Evolutionary conservation across 176 grass and related monocot species (phyloP).

Genomic region (Zea mays): Zm-B73-REFERENCE-NAM-5.0 NC_050104.1:121092001-121092500

Average conservation of each 20-base stretch:
- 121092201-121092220: conserved; percentile 70
- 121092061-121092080: conserved; percentile 27
- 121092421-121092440: conserved; percentile 35
- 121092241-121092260: conserved; percentile 59
- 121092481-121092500: conserved; percentile 36
- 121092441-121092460: conserved; percentile 24
- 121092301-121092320: conserved; percentile 47
- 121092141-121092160: conserved; percentile 18
- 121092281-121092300: conserved; percentile 29
- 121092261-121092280: conserved; percentile 29
- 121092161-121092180: conserved; percentile 34
- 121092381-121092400: conserved; percentile 24
- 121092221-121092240: conserved; percentile 89
- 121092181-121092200: conserved; percentile 32
- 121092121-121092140: conserved; percentile 37
- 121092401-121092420: conserved; percentile 24
- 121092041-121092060: conserved; percentile 17
- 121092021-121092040: conserved; percentile 47
- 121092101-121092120: conserved; percentile 34
- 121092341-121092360: conserved; percentile 34
- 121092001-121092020: conserved; percentile 45
- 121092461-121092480: conserved; percentile 48
- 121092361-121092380: conserved; percentile 20
- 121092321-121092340: conserved; percentile 21
- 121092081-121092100: conserved; percentile 33